Evolutionary conservation across 768 basidiomycete genomes (phyloP).

Genomic region (Psilocybe cyanescens): DNA sequence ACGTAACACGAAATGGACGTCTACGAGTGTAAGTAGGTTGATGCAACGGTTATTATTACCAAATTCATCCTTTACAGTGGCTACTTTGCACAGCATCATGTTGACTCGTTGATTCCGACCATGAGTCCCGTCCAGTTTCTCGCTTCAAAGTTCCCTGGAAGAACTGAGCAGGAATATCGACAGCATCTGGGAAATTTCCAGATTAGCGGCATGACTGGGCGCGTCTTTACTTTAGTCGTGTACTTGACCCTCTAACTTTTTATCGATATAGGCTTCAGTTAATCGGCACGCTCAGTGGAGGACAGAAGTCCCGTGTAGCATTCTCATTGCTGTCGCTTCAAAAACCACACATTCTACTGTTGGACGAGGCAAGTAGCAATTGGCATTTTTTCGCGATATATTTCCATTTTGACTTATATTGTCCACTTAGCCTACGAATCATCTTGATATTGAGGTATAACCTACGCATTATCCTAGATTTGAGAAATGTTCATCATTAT

Average conservation of each 20-base stretch:
- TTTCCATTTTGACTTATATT: conserved; percentile 7
- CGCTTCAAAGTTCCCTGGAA: conserved; percentile 90
- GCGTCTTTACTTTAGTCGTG: conserved; percentile 17
- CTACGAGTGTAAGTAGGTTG: conserved; percentile 70
- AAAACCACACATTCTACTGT: conserved; percentile 87
- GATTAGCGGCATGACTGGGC: conserved; percentile 96
- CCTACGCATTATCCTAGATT: neutral
- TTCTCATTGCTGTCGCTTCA: conserved; percentile 88
- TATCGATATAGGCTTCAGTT: conserved; percentile 63
- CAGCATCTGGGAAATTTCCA: conserved; percentile 96
- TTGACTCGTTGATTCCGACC: conserved; percentile 83
- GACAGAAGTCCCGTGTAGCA: conserved; percentile 95
- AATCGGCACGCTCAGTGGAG: conserved; percentile 92
- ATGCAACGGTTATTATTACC: neutral
- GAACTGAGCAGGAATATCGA: conserved; percentile 95
- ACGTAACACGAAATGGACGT: conserved; percentile 90
- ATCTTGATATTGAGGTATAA: conserved; percentile 89
- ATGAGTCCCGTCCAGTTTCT: conserved; percentile 96
- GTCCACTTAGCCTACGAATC: conserved; percentile 81
- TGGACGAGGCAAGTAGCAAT: conserved; percentile 79
- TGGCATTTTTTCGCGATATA: neutral
- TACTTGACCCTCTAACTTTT: conserved; percentile 2
- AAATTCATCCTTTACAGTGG: conserved; percentile 49
- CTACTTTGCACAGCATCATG: conserved; percentile 95
- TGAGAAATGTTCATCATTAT: conserved; percentile 2